phyloP scores from a whole-genome alignment of 75 land plant species.

The Pinus taeda region DNA sequence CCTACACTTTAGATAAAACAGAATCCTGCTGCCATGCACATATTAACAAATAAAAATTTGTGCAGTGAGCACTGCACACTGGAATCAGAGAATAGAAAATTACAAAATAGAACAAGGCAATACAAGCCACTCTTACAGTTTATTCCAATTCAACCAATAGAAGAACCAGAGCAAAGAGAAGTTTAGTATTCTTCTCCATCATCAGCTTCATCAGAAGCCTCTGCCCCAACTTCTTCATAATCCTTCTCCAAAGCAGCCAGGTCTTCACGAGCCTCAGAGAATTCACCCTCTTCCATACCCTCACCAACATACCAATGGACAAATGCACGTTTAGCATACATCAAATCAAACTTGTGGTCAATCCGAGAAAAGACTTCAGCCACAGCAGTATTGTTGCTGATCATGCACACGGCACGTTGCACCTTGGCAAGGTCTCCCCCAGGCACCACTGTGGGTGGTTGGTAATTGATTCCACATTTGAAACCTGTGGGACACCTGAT shows the following conservation, averaged over 20 bases:
- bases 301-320: constrained; percentile 81
- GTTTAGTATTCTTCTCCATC: not conserved
- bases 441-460: constrained; percentile 59
- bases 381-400: constrained; percentile 63
- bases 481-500: constrained; percentile 56
- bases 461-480: constrained; percentile 58
- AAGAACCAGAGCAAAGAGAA: not conserved
- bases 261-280: constrained; percentile 71
- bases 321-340: constrained; percentile 72
- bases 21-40: no score
- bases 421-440: constrained; percentile 58
- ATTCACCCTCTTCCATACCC: constrained; percentile 67
- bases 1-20: no score
- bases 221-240: constrained; percentile 7
- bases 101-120: no score
- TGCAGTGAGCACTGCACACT: no score
- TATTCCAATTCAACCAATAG: no score
- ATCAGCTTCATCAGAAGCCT: constrained; percentile 14
- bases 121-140: no score
- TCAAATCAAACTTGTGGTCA: constrained; percentile 69
- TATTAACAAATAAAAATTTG: no score
- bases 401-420: constrained; percentile 70
- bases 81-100: no score
- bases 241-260: constrained; percentile 36
- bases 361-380: constrained; percentile 69